phyloP scores from a whole-genome alignment of 306 rosid species.

The Prunus fruticosa region DNA sequence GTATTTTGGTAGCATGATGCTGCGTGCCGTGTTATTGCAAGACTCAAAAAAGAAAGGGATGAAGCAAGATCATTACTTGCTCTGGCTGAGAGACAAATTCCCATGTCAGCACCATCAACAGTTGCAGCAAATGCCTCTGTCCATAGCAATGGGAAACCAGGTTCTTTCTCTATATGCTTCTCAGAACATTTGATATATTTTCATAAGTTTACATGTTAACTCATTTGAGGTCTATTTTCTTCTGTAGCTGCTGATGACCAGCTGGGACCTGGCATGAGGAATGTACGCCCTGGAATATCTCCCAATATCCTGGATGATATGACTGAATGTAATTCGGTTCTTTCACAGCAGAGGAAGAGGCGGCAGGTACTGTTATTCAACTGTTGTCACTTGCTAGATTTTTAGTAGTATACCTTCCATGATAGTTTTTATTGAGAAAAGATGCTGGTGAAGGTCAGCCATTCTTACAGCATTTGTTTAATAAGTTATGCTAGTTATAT shows the following conservation, averaged over 20 bases:
- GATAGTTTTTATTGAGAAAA: neutral
- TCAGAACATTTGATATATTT: constrained; percentile 1
- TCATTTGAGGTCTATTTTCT: constrained; percentile 11
- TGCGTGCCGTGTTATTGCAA: constrained; percentile 95
- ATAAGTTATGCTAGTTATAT: neutral
- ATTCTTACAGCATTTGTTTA: neutral
- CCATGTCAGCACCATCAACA: constrained; percentile 44
- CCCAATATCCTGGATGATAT: constrained; percentile 62
- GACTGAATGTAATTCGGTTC: constrained; percentile 82
- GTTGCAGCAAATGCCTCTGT: constrained; percentile 48
- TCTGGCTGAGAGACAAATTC: constrained; percentile 75
- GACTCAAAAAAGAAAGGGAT: constrained; percentile 87
- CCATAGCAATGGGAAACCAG: constrained; percentile 79
- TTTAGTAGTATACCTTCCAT: neutral
- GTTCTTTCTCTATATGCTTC: constrained; percentile 30
- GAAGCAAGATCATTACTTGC: constrained; percentile 87
- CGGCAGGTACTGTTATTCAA: constrained; percentile 58
- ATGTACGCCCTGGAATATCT: constrained; percentile 68
- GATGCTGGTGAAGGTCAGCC: neutral
- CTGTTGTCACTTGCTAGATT: neutral
- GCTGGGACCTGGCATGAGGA: constrained; percentile 62
- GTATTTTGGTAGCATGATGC: constrained; percentile 79
- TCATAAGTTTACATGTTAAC: constrained; percentile 5
- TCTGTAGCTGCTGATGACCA: constrained; percentile 60
- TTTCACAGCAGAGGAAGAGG: constrained; percentile 85